Evolutionary conservation across 129 eudicot genomes (phyloP).

Genomic region (Centaurea solstitialis): DNA sequence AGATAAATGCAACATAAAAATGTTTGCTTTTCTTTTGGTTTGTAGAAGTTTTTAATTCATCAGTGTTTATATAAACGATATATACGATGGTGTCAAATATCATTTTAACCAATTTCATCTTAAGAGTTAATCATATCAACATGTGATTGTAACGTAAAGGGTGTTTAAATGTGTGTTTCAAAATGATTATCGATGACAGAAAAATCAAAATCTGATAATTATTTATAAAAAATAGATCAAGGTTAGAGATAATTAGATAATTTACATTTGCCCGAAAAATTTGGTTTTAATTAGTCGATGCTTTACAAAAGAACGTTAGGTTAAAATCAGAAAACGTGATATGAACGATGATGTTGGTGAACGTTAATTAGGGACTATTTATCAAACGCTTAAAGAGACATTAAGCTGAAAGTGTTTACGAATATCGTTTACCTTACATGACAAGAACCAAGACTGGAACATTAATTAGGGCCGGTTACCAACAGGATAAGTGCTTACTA

Average conservation of each 20-base stretch:
- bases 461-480: no score
- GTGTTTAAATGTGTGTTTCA: no score
- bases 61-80: no score
- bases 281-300: background rate
- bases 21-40: background rate
- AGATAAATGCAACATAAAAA: slow-evolving; percentile 5
- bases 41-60: no score
- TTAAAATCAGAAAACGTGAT: background rate
- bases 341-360: no score
- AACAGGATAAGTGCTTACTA: no score
- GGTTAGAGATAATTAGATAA: background rate
- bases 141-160: no score
- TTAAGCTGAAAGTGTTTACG: no score
- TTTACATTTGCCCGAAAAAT: background rate
- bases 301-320: background rate
- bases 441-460: background rate
- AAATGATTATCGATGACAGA: no score
- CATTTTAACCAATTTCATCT: background rate
- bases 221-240: background rate
- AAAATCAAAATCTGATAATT: background rate
- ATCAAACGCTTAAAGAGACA: no score
- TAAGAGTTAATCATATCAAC: background rate
- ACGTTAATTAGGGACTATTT: background rate
- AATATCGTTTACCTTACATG: background rate
- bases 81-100: background rate